Base-by-base conservation (phyloP, 2,329 filamentous ascomycete species). In the Calcarisporium arbuscula region DNA sequence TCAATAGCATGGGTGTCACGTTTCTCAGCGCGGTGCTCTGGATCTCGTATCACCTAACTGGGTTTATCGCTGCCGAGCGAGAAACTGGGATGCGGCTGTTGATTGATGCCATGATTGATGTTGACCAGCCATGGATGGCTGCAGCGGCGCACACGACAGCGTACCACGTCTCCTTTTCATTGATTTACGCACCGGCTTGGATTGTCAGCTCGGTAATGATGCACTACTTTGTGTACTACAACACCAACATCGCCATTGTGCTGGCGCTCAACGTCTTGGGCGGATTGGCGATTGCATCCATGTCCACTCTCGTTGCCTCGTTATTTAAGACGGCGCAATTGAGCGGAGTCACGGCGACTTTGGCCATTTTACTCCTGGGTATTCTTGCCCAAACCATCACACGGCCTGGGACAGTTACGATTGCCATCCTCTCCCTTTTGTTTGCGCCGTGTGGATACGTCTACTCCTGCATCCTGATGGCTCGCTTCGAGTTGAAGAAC, bases 361-460 rank as follows among this genome's bases (percentile, higher is more conserved):
- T 95, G 18, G 61, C 76, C 14, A 80, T 77, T 10, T 71, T 94
- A 18, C 61, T 94, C 3, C 67, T 95, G 2, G 88, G 83, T 12
- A 84, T 95, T 46, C 66, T 95, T 16, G 81, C 87, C 0, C 89
- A 95, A 57, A 77, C 86, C 12, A 65, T 85, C 14, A 77, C 72
- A 0, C 70, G 68, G 2, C 76, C 77, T 4, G 65, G 61, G 8
- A 84, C 80, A 1, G 77, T 64, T 2, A 70, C 77, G 1, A 82
- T 90, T 4, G 70, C 74, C 6, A 64, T 85, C 4, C 66, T 94
- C 10, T 82, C 82, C 41, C 53, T 94, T 11, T 58, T 95, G 0
- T 95, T 95, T 53, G 76, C 86, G 1, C 85, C 89, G 0, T 94
- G 89, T 67, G 89, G 87, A 48, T 95, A 87, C 52, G 82, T 90